phyloP scores from a whole-genome alignment of 1,139 yeast species.

The Zygosaccharomyces sapae region DNA sequence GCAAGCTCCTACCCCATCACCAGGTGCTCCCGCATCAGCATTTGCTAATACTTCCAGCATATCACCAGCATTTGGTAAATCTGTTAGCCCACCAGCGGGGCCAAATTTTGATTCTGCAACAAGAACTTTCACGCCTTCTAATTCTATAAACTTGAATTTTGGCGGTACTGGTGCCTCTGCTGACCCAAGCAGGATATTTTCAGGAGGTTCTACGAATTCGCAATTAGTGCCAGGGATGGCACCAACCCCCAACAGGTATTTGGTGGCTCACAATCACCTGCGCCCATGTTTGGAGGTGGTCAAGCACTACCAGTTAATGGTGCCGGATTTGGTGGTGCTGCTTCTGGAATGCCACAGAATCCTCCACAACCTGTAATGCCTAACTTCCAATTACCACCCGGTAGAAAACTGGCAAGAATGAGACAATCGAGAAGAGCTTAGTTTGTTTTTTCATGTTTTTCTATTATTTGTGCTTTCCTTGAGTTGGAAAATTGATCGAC shows the following conservation, averaged over 20 bases:
- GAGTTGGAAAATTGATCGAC: constrained; percentile 5
- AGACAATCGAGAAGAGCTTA: constrained; percentile 17
- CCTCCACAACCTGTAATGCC: constrained; percentile 9
- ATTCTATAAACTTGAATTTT: constrained; percentile 28
- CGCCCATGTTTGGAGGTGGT: constrained; percentile 16
- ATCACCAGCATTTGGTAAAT: constrained; percentile 19
- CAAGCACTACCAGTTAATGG: constrained; percentile 9
- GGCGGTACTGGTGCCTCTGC: constrained; percentile 17
- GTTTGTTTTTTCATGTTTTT: not conserved
- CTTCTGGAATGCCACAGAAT: constrained; percentile 8
- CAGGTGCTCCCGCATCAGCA: constrained; percentile 4
- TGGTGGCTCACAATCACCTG: constrained; percentile 14
- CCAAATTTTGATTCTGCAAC: constrained; percentile 13
- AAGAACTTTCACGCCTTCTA: constrained; percentile 26
- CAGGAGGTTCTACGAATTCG: constrained; percentile 11
- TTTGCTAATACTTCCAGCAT: constrained; percentile 10
- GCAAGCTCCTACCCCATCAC: constrained; percentile 3
- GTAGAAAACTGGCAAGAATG: constrained; percentile 30
- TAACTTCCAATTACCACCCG: constrained; percentile 16
- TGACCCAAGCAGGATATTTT: constrained; percentile 25
- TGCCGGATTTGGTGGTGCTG: constrained; percentile 10
- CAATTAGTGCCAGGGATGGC: constrained; percentile 6
- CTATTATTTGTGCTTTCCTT: constrained; percentile 1
- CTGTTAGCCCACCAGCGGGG: constrained; percentile 13
- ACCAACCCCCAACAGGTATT: constrained; percentile 21